Evolutionary conservation across 1,139 yeast species (phyloP), one percentile per base, ranked within the genome.

Genomic region (Suhomyces bolitotheri): DNA sequence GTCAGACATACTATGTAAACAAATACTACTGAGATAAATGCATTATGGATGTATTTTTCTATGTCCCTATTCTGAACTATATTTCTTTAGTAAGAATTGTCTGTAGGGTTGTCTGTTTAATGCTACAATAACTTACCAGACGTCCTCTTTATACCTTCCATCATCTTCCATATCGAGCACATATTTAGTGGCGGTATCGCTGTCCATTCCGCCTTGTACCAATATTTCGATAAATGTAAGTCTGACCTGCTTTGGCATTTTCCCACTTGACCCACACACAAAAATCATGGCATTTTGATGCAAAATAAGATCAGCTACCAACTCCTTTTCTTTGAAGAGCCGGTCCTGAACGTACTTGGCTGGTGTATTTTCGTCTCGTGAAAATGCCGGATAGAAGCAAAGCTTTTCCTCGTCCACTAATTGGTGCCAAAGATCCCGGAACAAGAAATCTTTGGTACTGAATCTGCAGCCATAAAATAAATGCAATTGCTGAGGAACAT

Each of bases 181-280:
- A 45, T 70, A 78, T 20, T 56, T 48, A 24, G 71, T 73, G 0
- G 90, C 83, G 10, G 66, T 67, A 1, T 64, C 70, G 2, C 66
- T 72, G 9, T 62, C 53, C 19, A 66, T 33, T 4, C 70, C 71
- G 33, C 59, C 54, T 43, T 75, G 73, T 36, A 64, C 62, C 9
- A 88, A 50, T 15, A 82, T 75, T 21, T 77, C 82, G n/a, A 71
- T 71, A 14, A 90, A 54, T 0, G 97, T 90, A 14, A 84, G 60
- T 43, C 95, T 68, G 1, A 92, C 95, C 55, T 92, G 94, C 24
- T 81, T 73, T 1, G 99, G 98, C 98, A 92, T 94, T 45, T 80
- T 78, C 1, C 98, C 98, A 22, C 95, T 82, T 9, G 96, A 82
- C 0, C 98, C 97, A 66, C 98, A 90, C 2, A 92, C 69, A 55